These are phyloP conservation scores for Bullera alba DNA, from an alignment of 768 basidiomycete species.

Conservation along the genomic window DNA sequence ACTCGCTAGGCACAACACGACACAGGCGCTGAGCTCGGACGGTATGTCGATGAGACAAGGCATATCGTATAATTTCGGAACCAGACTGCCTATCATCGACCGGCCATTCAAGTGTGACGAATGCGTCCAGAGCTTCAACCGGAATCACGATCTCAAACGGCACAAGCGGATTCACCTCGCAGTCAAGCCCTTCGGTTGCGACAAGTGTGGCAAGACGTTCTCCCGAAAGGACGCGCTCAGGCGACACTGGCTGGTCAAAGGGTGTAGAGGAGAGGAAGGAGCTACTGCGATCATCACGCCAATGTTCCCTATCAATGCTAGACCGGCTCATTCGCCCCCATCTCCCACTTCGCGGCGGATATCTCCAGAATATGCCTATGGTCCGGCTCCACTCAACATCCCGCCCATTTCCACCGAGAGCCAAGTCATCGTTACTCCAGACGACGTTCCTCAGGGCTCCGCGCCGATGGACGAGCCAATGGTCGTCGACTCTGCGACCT, in stretches of 20 bases:
- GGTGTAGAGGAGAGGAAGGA: constrained; percentile 41
- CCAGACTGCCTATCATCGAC: constrained; percentile 36
- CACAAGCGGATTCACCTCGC: constrained; percentile 46
- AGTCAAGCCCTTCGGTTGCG: constrained; percentile 46
- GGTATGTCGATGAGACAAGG: constrained; percentile 4
- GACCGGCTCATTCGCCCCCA: constrained; percentile 29
- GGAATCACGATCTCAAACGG: constrained; percentile 47
- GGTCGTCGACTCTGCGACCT: constrained; percentile 11
- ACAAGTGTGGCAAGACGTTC: constrained; percentile 46
- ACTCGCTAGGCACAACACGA: constrained; percentile 24
- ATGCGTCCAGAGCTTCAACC: constrained; percentile 47
- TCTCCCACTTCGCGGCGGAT: constrained; percentile 10
- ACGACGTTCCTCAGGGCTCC: constrained; percentile 14
- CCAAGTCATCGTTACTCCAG: constrained; percentile 32
- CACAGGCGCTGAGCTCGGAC: constrained; percentile 11
- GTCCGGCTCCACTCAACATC: constrained; percentile 20
- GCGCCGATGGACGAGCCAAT: constrained; percentile 21
- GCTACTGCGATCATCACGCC: constrained; percentile 38
- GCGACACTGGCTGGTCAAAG: constrained; percentile 47
- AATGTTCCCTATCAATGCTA: constrained; percentile 23
- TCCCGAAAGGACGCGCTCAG: constrained; percentile 46
- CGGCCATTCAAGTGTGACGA: constrained; percentile 46
- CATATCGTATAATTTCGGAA: constrained; percentile 29
- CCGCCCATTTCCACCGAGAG: constrained; percentile 23
- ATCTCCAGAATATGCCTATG: constrained; percentile 7